Conservation (phyloP, 768 basidiomycete genomes). For the Russula abietina region DNA sequence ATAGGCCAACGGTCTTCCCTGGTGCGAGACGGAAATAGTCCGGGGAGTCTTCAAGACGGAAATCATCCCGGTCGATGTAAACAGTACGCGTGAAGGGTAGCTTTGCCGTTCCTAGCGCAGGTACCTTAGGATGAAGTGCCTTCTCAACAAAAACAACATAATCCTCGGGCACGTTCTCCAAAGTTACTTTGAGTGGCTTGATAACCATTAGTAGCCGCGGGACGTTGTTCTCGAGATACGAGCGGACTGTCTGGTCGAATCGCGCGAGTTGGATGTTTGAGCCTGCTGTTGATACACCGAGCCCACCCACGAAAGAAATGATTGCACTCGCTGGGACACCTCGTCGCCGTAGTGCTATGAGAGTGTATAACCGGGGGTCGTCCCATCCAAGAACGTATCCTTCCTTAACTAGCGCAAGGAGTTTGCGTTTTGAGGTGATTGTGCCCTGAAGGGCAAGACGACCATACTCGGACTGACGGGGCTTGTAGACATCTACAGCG, state of each 20-base stretch:
- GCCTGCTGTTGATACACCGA: constrained; percentile 86
- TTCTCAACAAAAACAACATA: constrained; percentile 81
- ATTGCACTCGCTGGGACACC: constrained; percentile 97
- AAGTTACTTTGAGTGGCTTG: constrained; percentile 81
- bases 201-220: constrained; percentile 90
- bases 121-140: constrained; percentile 89
- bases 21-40: constrained; percentile 98
- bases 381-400: constrained; percentile 90
- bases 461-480: constrained; percentile 94
- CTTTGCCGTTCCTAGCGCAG: constrained; percentile 72
- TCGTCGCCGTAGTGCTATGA: constrained; percentile 90
- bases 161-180: constrained; percentile 87
- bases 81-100: constrained; percentile 85
- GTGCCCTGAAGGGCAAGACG: constrained; percentile 90
- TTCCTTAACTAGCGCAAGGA: constrained; percentile 79
- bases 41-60: constrained; percentile 82
- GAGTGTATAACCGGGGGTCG: constrained; percentile 93
- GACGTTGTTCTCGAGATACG: constrained; percentile 82
- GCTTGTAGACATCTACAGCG: constrained; percentile 94
- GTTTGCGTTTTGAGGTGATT: constrained; percentile 95
- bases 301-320: constrained; percentile 81
- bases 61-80: constrained; percentile 92
- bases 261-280: constrained; percentile 82
- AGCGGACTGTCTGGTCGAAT: constrained; percentile 85
- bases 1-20: constrained; percentile 94